Evolutionary conservation across 2,329 filamentous ascomycete genomes (phyloP), one percentile per base, ranked within the genome.

Genomic region (Curvularia sp.): DNA sequence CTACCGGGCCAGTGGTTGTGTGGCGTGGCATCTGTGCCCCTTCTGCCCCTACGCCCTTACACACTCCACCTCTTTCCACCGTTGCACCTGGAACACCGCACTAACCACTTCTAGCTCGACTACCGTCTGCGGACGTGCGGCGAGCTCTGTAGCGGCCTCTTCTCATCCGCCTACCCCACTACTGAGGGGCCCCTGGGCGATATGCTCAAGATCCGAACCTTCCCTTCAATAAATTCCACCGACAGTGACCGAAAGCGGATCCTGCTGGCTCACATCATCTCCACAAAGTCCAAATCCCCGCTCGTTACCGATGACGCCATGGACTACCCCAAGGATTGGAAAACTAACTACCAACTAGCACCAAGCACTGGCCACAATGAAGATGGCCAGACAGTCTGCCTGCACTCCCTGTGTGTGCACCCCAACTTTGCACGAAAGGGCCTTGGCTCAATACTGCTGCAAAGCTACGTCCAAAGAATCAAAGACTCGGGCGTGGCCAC

Each of bases 381-480:
- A 58, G 80, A 82, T 15, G 92, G 92, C 39, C 80, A 87, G 43
- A 96, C 91, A 0, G 84, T 97, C 55, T 91, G 88, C 55, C 79
- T 97, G 49, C 93, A 97, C 77, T 94, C 91, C 0, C 83, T 97
- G 5, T 91, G 90, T 18, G 88, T 97, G 5, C 82, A 90, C 54
- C 92, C 91, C 0, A 85, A 88, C 58, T 86, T 92, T 56, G 91
- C 95, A 64, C 83, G 86, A 33, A 86, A 88, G 57, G 90, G 91
- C 1, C 81, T 96, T 2, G 93, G 91, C 15, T 87, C 85, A 62
- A 87, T 89, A 20, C 79, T 96, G 59, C 82, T 96, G 80, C 88
- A 86, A 75, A 85, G 89, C 3, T 97, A 93, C 71, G 83, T 93
- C 55, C 88, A 93, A 73, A 85, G 91, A 53, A 89, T 95, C 78